A percentile compares a stretch with the other conserved stretches of the same genome.
Conservation (phyloP, 768 basidiomycete species). For the Mycena rebaudengoi region DNA sequence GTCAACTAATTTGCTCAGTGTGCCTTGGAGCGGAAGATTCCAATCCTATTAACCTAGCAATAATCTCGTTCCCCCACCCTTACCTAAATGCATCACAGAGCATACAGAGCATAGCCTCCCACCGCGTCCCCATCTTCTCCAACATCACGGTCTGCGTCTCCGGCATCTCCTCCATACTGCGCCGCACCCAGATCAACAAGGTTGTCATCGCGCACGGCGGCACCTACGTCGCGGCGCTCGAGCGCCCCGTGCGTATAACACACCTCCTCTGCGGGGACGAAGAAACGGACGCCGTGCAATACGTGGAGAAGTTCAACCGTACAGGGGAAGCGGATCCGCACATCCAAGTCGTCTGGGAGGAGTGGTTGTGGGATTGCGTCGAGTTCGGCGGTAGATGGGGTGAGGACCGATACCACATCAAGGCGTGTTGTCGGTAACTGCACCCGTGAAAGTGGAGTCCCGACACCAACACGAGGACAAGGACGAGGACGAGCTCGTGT, state of each 20-base stretch:
- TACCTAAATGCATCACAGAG: neutral
- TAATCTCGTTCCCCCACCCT: too few relatives aligned
- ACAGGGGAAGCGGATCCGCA: conserved; percentile 65
- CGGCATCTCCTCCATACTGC: conserved; percentile 70
- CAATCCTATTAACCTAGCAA: conserved; percentile 73
- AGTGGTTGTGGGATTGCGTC: conserved; percentile 96
- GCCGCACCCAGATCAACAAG: conserved; percentile 71
- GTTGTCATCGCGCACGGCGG: conserved; percentile 70
- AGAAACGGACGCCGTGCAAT: conserved; percentile 79
- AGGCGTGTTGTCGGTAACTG: too few relatives aligned
- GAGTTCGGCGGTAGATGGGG: conserved; percentile 79
- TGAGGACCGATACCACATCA: conserved; percentile 67
- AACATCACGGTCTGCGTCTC: conserved; percentile 77
- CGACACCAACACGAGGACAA: conserved; percentile 24
- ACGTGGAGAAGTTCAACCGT: conserved; percentile 79
- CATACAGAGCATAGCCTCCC: conserved; percentile 61
- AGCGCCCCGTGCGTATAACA: conserved; percentile 81
- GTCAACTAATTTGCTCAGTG: too few relatives aligned
- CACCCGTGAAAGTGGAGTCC: too few relatives aligned
- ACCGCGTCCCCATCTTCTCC: conserved; percentile 55
- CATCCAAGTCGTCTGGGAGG: conserved; percentile 89
- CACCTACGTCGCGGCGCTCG: conserved; percentile 74
- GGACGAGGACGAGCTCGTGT: conserved; percentile 51
- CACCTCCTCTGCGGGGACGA: conserved; percentile 83
- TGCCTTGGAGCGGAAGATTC: conserved; percentile 81